These are phyloP conservation scores for Colletotrichum higginsianum DNA, from an alignment of 2,329 filamentous ascomycete species.

Conservation along the genomic window DNA sequence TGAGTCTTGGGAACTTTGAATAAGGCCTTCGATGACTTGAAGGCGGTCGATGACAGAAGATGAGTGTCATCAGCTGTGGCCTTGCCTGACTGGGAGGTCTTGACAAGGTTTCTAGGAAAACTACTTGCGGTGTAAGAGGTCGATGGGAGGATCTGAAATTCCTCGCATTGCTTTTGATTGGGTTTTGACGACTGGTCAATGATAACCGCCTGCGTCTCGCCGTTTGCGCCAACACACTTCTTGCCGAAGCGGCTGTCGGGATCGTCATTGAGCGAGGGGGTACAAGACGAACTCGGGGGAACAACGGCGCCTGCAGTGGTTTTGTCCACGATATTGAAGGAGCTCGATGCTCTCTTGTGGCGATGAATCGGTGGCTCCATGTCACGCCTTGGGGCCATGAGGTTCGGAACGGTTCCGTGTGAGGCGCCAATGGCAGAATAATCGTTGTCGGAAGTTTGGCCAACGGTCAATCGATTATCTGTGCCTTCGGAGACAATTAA, in stretches of 20 bases:
- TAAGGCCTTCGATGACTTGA: background rate
- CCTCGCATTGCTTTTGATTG: background rate
- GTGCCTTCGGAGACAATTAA: background rate
- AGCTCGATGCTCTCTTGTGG: constrained; percentile 30
- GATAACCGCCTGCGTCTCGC: background rate
- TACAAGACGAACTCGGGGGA: constrained; percentile 19
- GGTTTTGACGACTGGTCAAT: background rate
- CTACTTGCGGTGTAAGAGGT: background rate
- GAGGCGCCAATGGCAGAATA: background rate
- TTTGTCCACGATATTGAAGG: constrained; percentile 28
- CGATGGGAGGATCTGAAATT: background rate
- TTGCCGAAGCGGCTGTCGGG: background rate
- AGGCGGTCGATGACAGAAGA: background rate
- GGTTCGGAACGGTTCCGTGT: background rate
- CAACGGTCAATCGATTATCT: too few species aligned
- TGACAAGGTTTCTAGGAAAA: background rate
- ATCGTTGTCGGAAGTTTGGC: background rate
- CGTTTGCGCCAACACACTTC: background rate
- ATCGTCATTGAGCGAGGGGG: background rate
- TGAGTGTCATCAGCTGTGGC: background rate
- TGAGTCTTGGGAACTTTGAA: background rate
- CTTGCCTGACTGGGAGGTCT: background rate
- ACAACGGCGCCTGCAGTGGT: constrained; percentile 6
- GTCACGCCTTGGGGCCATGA: background rate
- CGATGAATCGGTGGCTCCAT: constrained; percentile 16